phyloP scores from a whole-genome alignment of 1,284 basidiomycete species.

The Inonotus obliquus region DNA sequence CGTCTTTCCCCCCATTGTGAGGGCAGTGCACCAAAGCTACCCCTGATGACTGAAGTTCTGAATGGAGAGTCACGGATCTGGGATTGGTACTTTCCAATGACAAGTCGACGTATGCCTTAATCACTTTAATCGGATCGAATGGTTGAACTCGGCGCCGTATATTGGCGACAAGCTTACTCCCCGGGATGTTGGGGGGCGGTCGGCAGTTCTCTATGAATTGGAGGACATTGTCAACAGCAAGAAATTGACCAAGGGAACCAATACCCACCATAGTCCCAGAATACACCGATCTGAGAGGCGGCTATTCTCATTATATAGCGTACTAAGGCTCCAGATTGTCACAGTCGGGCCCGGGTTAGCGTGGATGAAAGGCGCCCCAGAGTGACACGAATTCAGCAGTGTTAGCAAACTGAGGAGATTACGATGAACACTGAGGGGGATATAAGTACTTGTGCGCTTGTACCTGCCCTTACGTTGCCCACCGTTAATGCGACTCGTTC shows the following conservation, averaged over 20 bases:
- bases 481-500: too few relatives aligned
- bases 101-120: conserved; percentile 25
- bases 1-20: conserved; percentile 37
- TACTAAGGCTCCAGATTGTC: background rate
- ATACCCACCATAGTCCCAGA: conserved; percentile 55
- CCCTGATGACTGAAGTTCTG: conserved; percentile 37
- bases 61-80: conserved; percentile 24
- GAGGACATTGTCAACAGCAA: background rate
- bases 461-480: too few relatives aligned
- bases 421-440: too few relatives aligned
- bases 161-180: conserved; percentile 36
- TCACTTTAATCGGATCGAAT: conserved; percentile 16
- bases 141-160: conserved; percentile 17
- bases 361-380: too few relatives aligned
- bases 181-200: conserved; percentile 39
- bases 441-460: too few relatives aligned
- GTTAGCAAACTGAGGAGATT: too few relatives aligned
- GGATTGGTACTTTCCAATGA: conserved; percentile 20
- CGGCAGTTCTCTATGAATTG: conserved; percentile 47
- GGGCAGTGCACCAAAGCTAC: conserved; percentile 41
- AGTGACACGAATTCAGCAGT: too few relatives aligned
- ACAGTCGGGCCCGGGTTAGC: too few relatives aligned
- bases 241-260: too few relatives aligned
- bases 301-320: background rate
- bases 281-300: too few relatives aligned